Base-by-base conservation (phyloP, 2,329 filamentous ascomycete species). In the Fusarium proliferatum region DNA sequence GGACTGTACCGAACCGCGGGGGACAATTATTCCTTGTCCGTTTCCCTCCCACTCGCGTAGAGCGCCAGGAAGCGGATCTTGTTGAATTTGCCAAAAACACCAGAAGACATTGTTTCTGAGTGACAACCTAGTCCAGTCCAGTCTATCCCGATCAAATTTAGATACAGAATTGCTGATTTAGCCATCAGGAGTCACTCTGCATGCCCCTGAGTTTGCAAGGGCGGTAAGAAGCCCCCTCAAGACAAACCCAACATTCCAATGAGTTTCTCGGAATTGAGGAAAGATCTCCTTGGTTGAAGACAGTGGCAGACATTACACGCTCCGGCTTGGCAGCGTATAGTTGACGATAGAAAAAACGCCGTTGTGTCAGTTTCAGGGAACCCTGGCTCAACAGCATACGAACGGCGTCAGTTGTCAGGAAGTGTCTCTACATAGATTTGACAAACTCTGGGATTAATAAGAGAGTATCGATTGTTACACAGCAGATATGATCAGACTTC, bases 341-440 rank as follows among this genome's bases (percentile, higher is more conserved):
- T 38, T 21, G 9, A 16, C 17, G 13, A 21, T 15, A 13, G 23
- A 17, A 67, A 59, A 53, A 69, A 57, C 65, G 61, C 74, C 67
- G 73, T 58, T 52, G 74, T 75, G 55, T 70, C 67, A 74, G 75
- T 70, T 77, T 73, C 71, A 69, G 73, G 69, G 52, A 77, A 61
- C 68, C 72, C 71, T 52, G 60, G 63, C 49, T 55, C 45, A 36
- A 63, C 61, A 63, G 71, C 68, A 64, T 71, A 67, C 67, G 61
- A 67, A 68, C 71, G 52, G 65, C 57, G 23, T 64, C 30, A 45
- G 42, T 45, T 43, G 34, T 41, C 48, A 59, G 46, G 56, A 52
- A 43, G 39, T 56, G 38, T 46, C 56, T 51, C 30, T 43, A 19
- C 23, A 19, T 46, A n/a, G 48, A 26, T n/a, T 55, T 57, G 42